Conservation (phyloP, 805 yeast species). For the Candida coleopterorum region DNA sequence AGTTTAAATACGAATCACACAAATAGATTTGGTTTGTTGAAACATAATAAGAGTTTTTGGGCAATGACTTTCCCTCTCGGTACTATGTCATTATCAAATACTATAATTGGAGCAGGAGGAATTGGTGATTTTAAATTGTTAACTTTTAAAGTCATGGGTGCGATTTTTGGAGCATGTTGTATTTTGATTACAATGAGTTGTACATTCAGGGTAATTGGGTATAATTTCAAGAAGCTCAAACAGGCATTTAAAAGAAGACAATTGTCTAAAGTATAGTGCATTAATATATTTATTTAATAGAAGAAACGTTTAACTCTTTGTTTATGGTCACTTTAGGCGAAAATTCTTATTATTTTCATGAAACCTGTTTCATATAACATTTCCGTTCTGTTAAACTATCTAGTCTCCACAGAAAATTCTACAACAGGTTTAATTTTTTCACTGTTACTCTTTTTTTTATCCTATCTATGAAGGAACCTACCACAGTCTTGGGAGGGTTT, state of each 20-base stretch:
- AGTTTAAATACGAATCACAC: slow-evolving; percentile 19
- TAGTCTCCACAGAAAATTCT: too few relatives aligned
- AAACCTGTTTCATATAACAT: too few relatives aligned
- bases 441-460: too few relatives aligned
- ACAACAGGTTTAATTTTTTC: too few relatives aligned
- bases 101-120: slow-evolving; percentile 45
- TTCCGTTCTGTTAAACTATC: too few relatives aligned
- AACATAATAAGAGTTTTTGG: slow-evolving; percentile 40
- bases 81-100: slow-evolving; percentile 63
- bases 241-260: neutral
- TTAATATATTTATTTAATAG: slow-evolving; percentile 2
- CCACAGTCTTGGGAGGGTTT: too few relatives aligned
- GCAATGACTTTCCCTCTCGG: slow-evolving; percentile 89
- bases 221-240: slow-evolving; percentile 3
- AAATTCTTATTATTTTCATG: too few relatives aligned
- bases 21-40: slow-evolving; percentile 16
- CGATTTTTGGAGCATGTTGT: slow-evolving; percentile 54
- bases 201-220: slow-evolving; percentile 23
- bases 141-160: slow-evolving; percentile 59
- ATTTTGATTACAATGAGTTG: slow-evolving; percentile 39
- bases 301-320: too few relatives aligned
- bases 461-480: too few relatives aligned
- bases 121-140: slow-evolving; percentile 28
- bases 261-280: neutral
- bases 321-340: too few relatives aligned